A percentile compares a stretch with the other conserved stretches of the same genome.
Evolutionary conservation across 1,139 yeast species (phyloP).

Genomic region (Sugiyamaella sp.): DNA sequence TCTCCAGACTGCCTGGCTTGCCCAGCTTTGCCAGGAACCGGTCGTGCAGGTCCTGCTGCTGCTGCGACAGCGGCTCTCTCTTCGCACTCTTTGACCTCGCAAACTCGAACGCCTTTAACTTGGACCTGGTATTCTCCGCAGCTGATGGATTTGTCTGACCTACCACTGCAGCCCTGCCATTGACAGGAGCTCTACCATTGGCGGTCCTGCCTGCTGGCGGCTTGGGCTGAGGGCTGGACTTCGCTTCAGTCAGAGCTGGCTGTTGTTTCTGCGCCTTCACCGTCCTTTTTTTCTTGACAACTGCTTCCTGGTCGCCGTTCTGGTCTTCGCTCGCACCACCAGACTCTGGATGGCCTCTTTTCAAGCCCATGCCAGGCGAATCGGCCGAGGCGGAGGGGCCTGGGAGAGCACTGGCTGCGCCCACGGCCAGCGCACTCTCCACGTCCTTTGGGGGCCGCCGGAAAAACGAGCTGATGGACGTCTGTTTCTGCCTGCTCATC

Average conservation of each 20-base stretch:
- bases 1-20: constrained; percentile 31
- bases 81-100: not conserved
- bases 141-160: too few species aligned
- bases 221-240: not conserved
- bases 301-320: too few species aligned
- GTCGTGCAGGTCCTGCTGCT: constrained; percentile 20
- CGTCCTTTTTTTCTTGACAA: too few species aligned
- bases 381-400: too few species aligned
- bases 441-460: not conserved
- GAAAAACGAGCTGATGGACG: constrained; percentile 15
- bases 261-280: too few species aligned
- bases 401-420: too few species aligned
- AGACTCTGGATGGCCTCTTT: not conserved
- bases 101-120: not conserved
- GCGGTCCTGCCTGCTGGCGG: not conserved
- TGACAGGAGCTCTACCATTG: not conserved
- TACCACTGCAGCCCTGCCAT: not conserved
- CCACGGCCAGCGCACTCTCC: too few species aligned
- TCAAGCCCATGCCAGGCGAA: too few species aligned
- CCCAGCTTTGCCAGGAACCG: constrained; percentile 27
- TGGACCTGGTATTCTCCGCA: too few species aligned
- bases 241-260: too few species aligned
- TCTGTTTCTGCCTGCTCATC: constrained; percentile 10
- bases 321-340: too few species aligned
- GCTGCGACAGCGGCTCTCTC: not conserved